Percentiles rank a stretch among this genome's conserved stretches.
These are phyloP conservation scores for Craterostigma plantagineum DNA, from an alignment of 257 asterid species.

Conservation along the genomic window DNA sequence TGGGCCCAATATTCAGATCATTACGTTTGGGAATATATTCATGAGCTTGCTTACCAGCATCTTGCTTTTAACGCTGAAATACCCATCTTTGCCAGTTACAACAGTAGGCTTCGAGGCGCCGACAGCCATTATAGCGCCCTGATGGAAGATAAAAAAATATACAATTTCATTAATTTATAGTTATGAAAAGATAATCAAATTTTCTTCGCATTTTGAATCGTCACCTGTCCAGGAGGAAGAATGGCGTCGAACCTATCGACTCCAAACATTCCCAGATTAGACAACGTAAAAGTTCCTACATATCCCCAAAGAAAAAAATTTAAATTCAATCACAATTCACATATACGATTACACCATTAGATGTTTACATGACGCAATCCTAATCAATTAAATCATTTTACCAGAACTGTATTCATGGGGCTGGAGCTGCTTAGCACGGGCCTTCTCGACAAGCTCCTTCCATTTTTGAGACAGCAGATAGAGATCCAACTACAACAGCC, in stretches of 20 bases:
- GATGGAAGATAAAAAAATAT: not conserved
- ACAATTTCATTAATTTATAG: not conserved
- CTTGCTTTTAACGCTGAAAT: conserved; percentile 50
- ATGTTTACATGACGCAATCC: not conserved
- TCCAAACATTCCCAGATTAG: conserved; percentile 61
- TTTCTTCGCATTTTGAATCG: not conserved
- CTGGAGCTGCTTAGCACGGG: conserved; percentile 52
- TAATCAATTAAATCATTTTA: not conserved
- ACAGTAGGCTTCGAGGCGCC: conserved; percentile 76
- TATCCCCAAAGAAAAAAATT: not conserved
- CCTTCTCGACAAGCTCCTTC: conserved; percentile 58
- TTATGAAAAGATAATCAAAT: not conserved
- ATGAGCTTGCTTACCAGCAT: conserved; percentile 41
- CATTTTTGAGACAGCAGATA: conserved; percentile 45
- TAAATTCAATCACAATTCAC: not conserved
- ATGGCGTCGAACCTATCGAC: conserved; percentile 57
- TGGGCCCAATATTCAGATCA: not conserved
- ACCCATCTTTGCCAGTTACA: conserved; percentile 48
- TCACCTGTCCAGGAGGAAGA: conserved; percentile 62
- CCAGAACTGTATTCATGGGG: conserved; percentile 55
- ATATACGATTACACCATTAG: not conserved
- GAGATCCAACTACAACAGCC: conserved; percentile 33
- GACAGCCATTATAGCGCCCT: conserved; percentile 86
- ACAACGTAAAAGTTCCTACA: conserved; percentile 44
- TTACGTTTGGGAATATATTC: no score